Evolutionary conservation across 176 grass and related monocot species (phyloP).

Genomic region (Luzula sylvatica): DNA sequence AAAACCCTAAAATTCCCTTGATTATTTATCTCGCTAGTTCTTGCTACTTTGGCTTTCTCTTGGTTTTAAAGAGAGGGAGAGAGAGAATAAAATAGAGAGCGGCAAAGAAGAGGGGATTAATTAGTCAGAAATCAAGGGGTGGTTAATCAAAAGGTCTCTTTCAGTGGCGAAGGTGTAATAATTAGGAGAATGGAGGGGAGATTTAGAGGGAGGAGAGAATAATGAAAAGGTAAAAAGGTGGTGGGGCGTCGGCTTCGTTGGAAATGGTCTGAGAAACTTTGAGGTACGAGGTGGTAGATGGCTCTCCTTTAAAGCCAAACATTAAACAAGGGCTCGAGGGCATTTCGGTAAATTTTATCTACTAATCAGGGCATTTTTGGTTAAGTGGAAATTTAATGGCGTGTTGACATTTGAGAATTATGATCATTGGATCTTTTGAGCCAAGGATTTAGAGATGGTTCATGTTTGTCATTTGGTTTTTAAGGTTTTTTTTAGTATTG

Average conservation of each 20-base stretch:
- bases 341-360: no score
- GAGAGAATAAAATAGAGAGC: not conserved
- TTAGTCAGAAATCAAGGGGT: conserved; percentile 18
- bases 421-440: no score
- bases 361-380: no score
- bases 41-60: conserved; percentile 10
- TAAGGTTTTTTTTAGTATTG: no score
- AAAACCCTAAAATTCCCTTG: not conserved
- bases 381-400: no score
- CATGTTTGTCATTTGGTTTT: no score
- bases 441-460: no score
- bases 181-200: not conserved
- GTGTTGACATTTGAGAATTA: no score
- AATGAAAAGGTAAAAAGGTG: conserved; percentile 7
- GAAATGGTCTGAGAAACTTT: not conserved
- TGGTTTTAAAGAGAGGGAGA: not conserved
- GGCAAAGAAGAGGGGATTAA: not conserved
- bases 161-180: conserved; percentile 10
- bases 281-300: conserved; percentile 24
- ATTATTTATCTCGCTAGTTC: conserved; percentile 2
- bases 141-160: conserved; percentile 5
- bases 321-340: no score
- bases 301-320: no score
- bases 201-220: not conserved
- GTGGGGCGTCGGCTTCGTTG: conserved; percentile 8